Evolutionary conservation across 2,329 filamentous ascomycete species (phyloP), one percentile per base, ranked within the genome.

Genomic region (Aspergillus bombycis): DNA sequence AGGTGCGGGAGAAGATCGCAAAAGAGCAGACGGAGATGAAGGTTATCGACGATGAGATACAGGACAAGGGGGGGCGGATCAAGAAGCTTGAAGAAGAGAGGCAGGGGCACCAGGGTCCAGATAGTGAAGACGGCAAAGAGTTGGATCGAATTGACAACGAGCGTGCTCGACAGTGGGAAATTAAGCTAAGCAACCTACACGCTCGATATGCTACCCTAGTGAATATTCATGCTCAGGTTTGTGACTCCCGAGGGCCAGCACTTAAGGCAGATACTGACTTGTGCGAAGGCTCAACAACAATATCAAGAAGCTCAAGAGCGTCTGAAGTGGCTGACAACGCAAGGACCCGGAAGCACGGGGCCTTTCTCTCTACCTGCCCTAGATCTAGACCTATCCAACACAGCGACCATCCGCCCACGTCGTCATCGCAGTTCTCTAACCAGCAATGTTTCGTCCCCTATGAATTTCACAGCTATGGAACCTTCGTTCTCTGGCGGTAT

Each of bases 71-170:
- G 28, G 81, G 80, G 3, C 83, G 86, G 55, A 85, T 89, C 74
- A 88, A 89, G 76, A 81, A 83, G 43, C 77, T 89, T 8, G 87
- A 90, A 71, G 84, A 87, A 62, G 83, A 88, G 72, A 77, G 84
- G 64, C 83, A 86, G 70, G 80, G 80, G 43, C 72, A 80, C 43
- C 80, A 82, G 21, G 78, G 77, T n/a, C 78, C 77, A 26, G 81
- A 82, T 58, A 83, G 75, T 28, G 81, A 84, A 53, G 81, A 86
- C 68, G 82, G 82, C 56, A 80, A 80, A 62, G 81, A 85, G 60
- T 78, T 84, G 71, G 80, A 80, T 62, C 79, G 82, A 57, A 81
- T 82, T 5, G 79, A 86, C 63, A 80, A 78, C 58, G 80, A 84
- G 66, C 78, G 79, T 54, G 81, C 82, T 66, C 74, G 77, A 26